Percentiles rank a stretch among this genome's conserved stretches.
These are phyloP conservation scores for Thoreauomyces humboldtii DNA, from an alignment of 192 early-diverging fungal species.

Conservation along the genomic window DNA sequence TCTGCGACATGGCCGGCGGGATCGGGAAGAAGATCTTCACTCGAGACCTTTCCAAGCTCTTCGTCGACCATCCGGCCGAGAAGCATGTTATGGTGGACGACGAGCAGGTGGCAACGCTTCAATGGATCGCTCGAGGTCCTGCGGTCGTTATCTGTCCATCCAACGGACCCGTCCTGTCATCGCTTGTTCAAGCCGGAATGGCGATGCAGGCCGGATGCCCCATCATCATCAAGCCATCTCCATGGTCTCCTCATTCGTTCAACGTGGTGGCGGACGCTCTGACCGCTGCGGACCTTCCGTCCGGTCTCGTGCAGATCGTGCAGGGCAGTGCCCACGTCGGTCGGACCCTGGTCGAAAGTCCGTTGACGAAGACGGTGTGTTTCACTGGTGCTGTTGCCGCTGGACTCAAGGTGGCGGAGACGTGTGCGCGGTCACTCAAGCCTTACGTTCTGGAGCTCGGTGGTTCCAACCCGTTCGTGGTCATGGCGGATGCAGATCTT, in stretches of 20 bases:
- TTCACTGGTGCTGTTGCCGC: neutral
- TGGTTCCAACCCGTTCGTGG: neutral
- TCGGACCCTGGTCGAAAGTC: neutral
- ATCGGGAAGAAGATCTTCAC: neutral
- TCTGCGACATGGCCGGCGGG: neutral
- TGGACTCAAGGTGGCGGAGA: neutral
- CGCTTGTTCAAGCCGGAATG: neutral
- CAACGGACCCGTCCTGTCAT: neutral
- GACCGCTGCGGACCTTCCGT: neutral
- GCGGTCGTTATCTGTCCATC: neutral
- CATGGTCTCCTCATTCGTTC: constrained; percentile 2
- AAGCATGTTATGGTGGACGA: neutral
- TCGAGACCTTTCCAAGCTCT: neutral
- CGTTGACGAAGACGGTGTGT: neutral
- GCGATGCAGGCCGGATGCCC: constrained; percentile 2
- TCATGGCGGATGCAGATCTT: neutral
- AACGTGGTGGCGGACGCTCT: constrained; percentile 1
- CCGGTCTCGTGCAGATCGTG: constrained; percentile 2
- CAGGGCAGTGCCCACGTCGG: constrained; percentile 3
- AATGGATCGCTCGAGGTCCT: neutral
- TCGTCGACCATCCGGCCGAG: neutral
- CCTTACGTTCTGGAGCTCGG: constrained; percentile 3
- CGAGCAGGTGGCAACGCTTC: neutral
- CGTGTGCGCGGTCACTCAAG: neutral
- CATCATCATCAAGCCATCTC: neutral